Conservation (phyloP, 805 yeast species). For the Candida orba region DNA sequence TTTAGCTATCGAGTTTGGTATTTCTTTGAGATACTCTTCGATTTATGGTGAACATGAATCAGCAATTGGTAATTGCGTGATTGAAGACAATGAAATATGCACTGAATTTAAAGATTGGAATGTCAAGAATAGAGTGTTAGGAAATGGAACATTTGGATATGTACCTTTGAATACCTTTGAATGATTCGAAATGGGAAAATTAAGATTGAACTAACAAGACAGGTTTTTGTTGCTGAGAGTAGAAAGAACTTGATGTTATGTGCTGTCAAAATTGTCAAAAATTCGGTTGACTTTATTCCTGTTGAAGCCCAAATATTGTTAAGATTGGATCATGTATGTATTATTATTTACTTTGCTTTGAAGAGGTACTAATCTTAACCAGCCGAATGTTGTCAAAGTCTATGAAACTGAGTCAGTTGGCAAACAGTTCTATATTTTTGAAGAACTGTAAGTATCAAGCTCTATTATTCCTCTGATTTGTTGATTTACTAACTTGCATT, state of each 20-base stretch:
- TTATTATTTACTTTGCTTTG: neutral
- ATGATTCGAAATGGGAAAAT: neutral
- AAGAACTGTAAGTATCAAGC: slow-evolving; percentile 29
- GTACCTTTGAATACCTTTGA: slow-evolving; percentile 24
- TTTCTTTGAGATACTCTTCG: slow-evolving; percentile 17
- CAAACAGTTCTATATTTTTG: slow-evolving; percentile 35
- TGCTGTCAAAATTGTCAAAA: slow-evolving; percentile 43
- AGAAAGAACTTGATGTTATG: slow-evolving; percentile 25
- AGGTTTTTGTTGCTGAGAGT: slow-evolving; percentile 29
- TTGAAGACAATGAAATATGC: slow-evolving; percentile 19
- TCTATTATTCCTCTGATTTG: neutral
- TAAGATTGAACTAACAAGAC: slow-evolving; percentile 1
- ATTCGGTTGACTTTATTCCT: slow-evolving; percentile 22
- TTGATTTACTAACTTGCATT: neutral
- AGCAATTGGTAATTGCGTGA: slow-evolving; percentile 9
- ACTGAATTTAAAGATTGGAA: slow-evolving; percentile 32
- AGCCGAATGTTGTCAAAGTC: slow-evolving; percentile 44
- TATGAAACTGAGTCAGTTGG: slow-evolving; percentile 27
- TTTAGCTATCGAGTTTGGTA: slow-evolving; percentile 30
- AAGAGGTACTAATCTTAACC: neutral
- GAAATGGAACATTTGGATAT: slow-evolving; percentile 54
- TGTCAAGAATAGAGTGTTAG: slow-evolving; percentile 35
- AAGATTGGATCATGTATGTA: slow-evolving; percentile 34
- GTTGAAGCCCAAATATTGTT: slow-evolving; percentile 38
- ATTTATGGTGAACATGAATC: slow-evolving; percentile 11